Evolutionary conservation across 169 alveolate genomes (phyloP).

Genomic region (Theileria sp.): DNA sequence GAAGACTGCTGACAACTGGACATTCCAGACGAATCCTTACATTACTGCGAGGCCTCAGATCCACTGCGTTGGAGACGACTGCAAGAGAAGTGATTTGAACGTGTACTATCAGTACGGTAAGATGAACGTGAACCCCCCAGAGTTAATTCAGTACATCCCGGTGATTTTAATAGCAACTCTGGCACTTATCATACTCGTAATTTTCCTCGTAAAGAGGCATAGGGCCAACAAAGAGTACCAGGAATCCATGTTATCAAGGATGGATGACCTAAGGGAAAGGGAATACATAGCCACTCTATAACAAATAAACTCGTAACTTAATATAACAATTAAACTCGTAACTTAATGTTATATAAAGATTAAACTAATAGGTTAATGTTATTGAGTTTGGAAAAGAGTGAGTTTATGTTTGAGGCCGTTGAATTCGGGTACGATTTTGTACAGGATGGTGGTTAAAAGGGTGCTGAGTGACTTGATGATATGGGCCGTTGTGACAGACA

Average conservation of each 20-base stretch:
- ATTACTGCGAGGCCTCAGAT: slow-evolving; percentile 26
- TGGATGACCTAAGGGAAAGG: slow-evolving; percentile 6
- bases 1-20: slow-evolving; percentile 23
- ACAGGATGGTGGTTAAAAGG: slow-evolving; percentile 39
- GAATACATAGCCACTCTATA: slow-evolving; percentile 1
- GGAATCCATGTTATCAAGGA: slow-evolving; percentile 18
- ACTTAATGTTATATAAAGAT: too few relatives aligned
- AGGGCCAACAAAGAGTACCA: slow-evolving; percentile 5
- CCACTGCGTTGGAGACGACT: slow-evolving; percentile 32
- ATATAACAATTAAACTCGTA: too few relatives aligned
- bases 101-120: slow-evolving; percentile 20
- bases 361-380: too few relatives aligned
- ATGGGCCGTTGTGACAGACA: slow-evolving; percentile 13
- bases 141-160: slow-evolving; percentile 11
- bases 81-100: slow-evolving; percentile 16
- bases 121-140: slow-evolving; percentile 1
- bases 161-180: neutral
- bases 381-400: slow-evolving; percentile 9
- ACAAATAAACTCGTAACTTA: neutral
- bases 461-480: slow-evolving; percentile 29
- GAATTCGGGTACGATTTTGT: slow-evolving; percentile 57
- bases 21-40: slow-evolving; percentile 38
- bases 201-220: slow-evolving; percentile 17
- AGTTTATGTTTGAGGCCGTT: slow-evolving; percentile 40
- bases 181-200: neutral